Conservation (phyloP, 2,329 filamentous ascomycete species). For the Pseudodiploospora longispora region DNA sequence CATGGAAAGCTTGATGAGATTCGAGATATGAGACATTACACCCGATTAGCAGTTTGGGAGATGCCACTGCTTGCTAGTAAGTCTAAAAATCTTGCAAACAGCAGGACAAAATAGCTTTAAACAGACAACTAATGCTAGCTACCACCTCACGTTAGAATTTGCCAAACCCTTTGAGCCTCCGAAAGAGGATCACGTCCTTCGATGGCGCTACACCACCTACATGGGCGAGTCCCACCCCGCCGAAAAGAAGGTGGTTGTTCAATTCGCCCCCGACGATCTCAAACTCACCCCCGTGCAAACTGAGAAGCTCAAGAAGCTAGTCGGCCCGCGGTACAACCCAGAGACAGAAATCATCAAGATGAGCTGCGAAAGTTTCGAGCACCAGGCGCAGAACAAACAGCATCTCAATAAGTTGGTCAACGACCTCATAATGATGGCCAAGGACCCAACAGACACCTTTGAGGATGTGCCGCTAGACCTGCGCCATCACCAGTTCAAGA, state of each 20-base stretch:
- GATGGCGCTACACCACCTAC: slow-evolving; percentile 95
- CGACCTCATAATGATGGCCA: slow-evolving; percentile 65
- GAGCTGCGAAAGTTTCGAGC: slow-evolving; percentile 80
- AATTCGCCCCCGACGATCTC: slow-evolving; percentile 72
- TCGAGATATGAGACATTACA: slow-evolving; percentile 81
- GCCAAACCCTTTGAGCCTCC: slow-evolving; percentile 75
- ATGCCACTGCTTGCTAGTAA: slow-evolving; percentile 84
- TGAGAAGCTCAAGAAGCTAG: slow-evolving; percentile 79
- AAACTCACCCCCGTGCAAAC: slow-evolving; percentile 59
- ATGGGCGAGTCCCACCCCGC: slow-evolving; percentile 91
- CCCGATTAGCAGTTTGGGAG: slow-evolving; percentile 85
- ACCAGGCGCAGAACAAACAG: slow-evolving; percentile 94
- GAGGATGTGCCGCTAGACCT: slow-evolving; percentile 84
- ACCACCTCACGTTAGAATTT: slow-evolving; percentile 49
- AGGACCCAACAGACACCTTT: slow-evolving; percentile 72
- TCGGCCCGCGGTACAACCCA: slow-evolving; percentile 81
- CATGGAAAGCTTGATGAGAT: slow-evolving; percentile 85
- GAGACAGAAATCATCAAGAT: slow-evolving; percentile 75
- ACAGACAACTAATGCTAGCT: neutral
- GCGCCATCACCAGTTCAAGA: slow-evolving; percentile 70
- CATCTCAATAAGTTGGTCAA: slow-evolving; percentile 75
- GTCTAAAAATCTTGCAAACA: slow-evolving; percentile 24
- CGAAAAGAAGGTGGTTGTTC: slow-evolving; percentile 86
- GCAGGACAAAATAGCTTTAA: no score
- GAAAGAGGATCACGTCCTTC: slow-evolving; percentile 59